phyloP scores from a whole-genome alignment of 73 alveolate genomes.

The Paramecium caudatum region DNA sequence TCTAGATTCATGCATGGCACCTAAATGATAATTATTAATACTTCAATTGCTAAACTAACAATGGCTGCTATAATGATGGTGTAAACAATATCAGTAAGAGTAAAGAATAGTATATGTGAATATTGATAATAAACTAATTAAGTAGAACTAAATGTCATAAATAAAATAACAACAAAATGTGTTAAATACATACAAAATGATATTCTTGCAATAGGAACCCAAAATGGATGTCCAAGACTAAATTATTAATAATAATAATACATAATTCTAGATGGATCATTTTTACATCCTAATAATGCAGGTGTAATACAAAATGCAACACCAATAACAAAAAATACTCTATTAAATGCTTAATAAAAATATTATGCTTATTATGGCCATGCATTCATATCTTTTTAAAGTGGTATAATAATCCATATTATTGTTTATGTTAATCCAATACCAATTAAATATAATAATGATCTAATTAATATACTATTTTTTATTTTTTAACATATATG shows the following conservation, averaged over 20 bases:
- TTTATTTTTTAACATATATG: slow-evolving; percentile 47
- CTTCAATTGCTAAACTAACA: slow-evolving; percentile 74
- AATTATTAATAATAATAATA: neutral
- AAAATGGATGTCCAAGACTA: slow-evolving; percentile 77
- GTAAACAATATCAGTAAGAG: slow-evolving; percentile 72
- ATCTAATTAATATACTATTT: slow-evolving; percentile 17
- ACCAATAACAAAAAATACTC: slow-evolving; percentile 79
- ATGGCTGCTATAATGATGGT: slow-evolving; percentile 60
- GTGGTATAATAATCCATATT: slow-evolving; percentile 71
- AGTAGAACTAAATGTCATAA: slow-evolving; percentile 58
- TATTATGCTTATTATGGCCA: slow-evolving; percentile 52
- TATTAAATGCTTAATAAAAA: slow-evolving; percentile 54
- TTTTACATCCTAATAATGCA: slow-evolving; percentile 73
- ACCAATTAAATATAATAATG: slow-evolving; percentile 70
- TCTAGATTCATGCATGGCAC: slow-evolving; percentile 80
- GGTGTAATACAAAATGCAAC: slow-evolving; percentile 77
- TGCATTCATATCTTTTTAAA: slow-evolving; percentile 72
- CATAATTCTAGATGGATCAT: slow-evolving; percentile 66
- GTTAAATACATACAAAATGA: slow-evolving; percentile 76
- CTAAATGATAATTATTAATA: slow-evolving; percentile 25
- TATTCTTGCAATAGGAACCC: slow-evolving; percentile 80
- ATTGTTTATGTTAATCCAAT: slow-evolving; percentile 70
- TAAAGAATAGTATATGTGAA: slow-evolving; percentile 59
- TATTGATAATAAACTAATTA: slow-evolving; percentile 58
- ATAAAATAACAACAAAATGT: slow-evolving; percentile 73